Evolutionary conservation across 2,329 filamentous ascomycete species (phyloP), one percentile per base, ranked within the genome.

Genomic region (Orbilia brochopaga): DNA sequence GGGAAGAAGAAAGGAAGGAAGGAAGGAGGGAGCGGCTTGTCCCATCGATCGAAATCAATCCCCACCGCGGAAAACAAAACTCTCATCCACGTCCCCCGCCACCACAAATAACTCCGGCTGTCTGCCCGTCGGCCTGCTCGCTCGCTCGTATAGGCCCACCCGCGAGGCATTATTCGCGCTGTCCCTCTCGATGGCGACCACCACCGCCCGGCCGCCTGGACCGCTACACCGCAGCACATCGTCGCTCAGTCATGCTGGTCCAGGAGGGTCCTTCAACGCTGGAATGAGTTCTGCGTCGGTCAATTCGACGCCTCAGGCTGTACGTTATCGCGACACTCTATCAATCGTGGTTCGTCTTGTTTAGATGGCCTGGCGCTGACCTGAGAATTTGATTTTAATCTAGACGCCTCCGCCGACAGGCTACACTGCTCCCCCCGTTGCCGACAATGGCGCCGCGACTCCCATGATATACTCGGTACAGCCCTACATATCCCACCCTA

Each of bases 271-370:
- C 51, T 70, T 70, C 59, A 70, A 70, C 48, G 66, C 66, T 17
- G 66, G 66, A 32, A 63, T 70, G 66, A 70, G 66, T 63, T 70
- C 66, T 42, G 66, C 59, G n/a, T 70, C 66, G 40, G 59, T 70
- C 66, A 63, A 63, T 64, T 70, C 66, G 59, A 70, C 66, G 27
- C 66, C 66, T 44, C 58, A 64, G 23, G 66, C 58, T 60, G 66
- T 70, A 58, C 50, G 65, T 51, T 37, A 8, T 32, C 27, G 27
- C 27, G 37, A 15, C 13, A 4, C 13, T 42, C 11, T 6, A 42
- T 42, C 37, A 2, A 6, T 13, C 27, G 8, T 32, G 8, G 27
- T 6, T 42, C 3, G 2, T 17, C 15, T 42, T 42, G 37, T 42
- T 42, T 17, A 42, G 15, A 42, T 15, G 37, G 4, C 15, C 11